These are phyloP conservation scores for Thraustochytrium sp. DNA, from an alignment of 352 stramenopile genomes.

Conservation along the genomic window DNA sequence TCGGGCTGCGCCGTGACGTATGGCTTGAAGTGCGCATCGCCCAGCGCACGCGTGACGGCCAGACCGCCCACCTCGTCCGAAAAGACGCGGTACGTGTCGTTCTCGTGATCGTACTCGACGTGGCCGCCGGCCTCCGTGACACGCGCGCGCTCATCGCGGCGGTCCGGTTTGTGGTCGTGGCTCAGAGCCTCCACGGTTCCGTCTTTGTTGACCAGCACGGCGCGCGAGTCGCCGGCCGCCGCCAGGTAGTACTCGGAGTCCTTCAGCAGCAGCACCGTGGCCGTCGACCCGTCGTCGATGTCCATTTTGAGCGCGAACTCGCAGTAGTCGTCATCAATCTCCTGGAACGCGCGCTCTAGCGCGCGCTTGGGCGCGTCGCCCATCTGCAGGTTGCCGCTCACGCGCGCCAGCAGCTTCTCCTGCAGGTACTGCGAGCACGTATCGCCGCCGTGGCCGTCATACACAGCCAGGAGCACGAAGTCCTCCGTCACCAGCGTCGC, in stretches of 20 bases:
- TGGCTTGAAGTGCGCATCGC: conserved; percentile 82
- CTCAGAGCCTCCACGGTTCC: conserved; percentile 68
- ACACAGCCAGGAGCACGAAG: conserved; percentile 81
- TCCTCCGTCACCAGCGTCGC: conserved; percentile 53
- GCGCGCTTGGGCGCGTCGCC: background rate
- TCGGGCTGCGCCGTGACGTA: conserved; percentile 81
- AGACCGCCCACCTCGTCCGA: conserved; percentile 84
- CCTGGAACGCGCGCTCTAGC: conserved; percentile 33
- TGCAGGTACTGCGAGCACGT: conserved; percentile 71
- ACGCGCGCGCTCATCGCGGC: conserved; percentile 73
- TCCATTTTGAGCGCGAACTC: conserved; percentile 19
- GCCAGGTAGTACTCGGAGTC: conserved; percentile 72
- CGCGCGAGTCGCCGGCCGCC: conserved; percentile 77
- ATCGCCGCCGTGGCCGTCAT: conserved; percentile 82
- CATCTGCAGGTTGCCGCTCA: background rate
- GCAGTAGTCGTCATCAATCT: conserved; percentile 40
- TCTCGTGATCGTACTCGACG: conserved; percentile 75
- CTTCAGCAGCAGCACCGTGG: conserved; percentile 67
- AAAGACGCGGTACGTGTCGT: conserved; percentile 50
- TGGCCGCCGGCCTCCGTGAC: conserved; percentile 76
- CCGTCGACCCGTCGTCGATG: conserved; percentile 73
- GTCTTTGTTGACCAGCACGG: conserved; percentile 71
- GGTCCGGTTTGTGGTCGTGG: conserved; percentile 81
- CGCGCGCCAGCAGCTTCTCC: conserved; percentile 25
- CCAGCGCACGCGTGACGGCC: conserved; percentile 80